Conservation (phyloP, 2,329 filamentous ascomycete species). For the Bipolaris sorokiniana region DNA sequence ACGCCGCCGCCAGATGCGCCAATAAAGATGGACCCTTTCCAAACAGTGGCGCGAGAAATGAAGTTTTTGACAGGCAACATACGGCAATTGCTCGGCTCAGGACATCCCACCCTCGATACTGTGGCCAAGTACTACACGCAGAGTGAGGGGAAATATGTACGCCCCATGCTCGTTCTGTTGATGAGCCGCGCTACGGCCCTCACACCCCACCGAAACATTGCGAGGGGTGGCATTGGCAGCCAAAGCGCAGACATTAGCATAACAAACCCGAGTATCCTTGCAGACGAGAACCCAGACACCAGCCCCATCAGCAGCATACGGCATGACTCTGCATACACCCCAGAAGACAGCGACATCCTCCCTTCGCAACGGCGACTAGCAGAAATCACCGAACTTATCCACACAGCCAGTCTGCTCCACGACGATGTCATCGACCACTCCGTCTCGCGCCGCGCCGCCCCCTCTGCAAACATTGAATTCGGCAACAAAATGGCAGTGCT, state of each 20-base stretch:
- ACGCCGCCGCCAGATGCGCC: constrained; percentile 66
- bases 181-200: constrained; percentile 95
- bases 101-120: constrained; percentile 91
- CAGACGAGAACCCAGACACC: constrained; percentile 73
- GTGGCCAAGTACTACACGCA: constrained; percentile 98
- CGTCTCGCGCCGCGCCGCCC: constrained; percentile 78
- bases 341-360: constrained; percentile 71
- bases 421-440: constrained; percentile 98
- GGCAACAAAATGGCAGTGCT: constrained; percentile 99
- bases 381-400: constrained; percentile 96
- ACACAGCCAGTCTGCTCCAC: constrained; percentile 93
- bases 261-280: constrained; percentile 67
- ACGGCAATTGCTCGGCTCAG: constrained; percentile 87
- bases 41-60: constrained; percentile 93
- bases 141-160: constrained; percentile 94
- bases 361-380: constrained; percentile 92
- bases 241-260: constrained; percentile 64
- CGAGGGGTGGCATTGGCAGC: constrained; percentile 31
- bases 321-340: constrained; percentile 54
- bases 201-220: constrained; percentile 63
- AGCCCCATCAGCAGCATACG: constrained; percentile 60
- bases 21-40: constrained; percentile 83
- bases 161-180: constrained; percentile 90
- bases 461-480: constrained; percentile 92
- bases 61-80: constrained; percentile 95